Evolutionary conservation across 2,329 filamentous ascomycete species (phyloP).

Genomic region (Alternaria tenuissima): DNA sequence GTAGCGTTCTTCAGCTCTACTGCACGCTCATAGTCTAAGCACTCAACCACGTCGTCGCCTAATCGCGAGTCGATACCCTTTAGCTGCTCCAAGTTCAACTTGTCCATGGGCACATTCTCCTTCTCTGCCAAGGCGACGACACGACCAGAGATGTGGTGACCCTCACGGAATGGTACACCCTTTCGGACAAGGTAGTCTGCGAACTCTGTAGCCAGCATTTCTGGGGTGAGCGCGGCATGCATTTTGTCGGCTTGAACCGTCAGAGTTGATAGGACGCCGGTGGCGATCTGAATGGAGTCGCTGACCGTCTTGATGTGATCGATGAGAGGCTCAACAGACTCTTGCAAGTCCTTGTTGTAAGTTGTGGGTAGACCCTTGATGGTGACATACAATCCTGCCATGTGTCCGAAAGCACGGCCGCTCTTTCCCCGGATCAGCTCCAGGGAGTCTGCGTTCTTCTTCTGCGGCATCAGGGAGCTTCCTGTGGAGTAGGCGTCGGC

Average conservation of each 20-base stretch:
- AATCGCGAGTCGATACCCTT: slow-evolving; percentile 74
- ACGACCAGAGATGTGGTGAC: slow-evolving; percentile 78
- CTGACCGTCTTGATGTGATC: slow-evolving; percentile 82
- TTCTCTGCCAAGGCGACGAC: slow-evolving; percentile 77
- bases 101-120: slow-evolving; percentile 71
- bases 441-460: slow-evolving; percentile 81
- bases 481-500: slow-evolving; percentile 84
- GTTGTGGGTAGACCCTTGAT: slow-evolving; percentile 79
- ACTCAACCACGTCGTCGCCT: slow-evolving; percentile 72
- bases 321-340: slow-evolving; percentile 84
- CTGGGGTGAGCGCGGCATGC: slow-evolving; percentile 77
- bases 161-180: slow-evolving; percentile 80
- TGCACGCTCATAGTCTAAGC: slow-evolving; percentile 82
- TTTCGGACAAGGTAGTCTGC: slow-evolving; percentile 71
- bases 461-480: slow-evolving; percentile 80
- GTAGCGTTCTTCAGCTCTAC: slow-evolving; percentile 81
- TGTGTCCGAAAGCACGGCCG: slow-evolving; percentile 79
- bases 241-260: slow-evolving; percentile 76
- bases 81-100: slow-evolving; percentile 71
- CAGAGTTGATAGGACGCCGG: slow-evolving; percentile 79
- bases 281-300: slow-evolving; percentile 83
- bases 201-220: slow-evolving; percentile 81
- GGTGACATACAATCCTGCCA: slow-evolving; percentile 81
- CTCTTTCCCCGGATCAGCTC: slow-evolving; percentile 80
- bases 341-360: slow-evolving; percentile 94